A percentile compares a stretch with the other conserved stretches of the same genome.
These are phyloP conservation scores for Aspergillus sojae DNA, from an alignment of 2,329 filamentous ascomycete genomes.

Conservation along the genomic window DNA sequence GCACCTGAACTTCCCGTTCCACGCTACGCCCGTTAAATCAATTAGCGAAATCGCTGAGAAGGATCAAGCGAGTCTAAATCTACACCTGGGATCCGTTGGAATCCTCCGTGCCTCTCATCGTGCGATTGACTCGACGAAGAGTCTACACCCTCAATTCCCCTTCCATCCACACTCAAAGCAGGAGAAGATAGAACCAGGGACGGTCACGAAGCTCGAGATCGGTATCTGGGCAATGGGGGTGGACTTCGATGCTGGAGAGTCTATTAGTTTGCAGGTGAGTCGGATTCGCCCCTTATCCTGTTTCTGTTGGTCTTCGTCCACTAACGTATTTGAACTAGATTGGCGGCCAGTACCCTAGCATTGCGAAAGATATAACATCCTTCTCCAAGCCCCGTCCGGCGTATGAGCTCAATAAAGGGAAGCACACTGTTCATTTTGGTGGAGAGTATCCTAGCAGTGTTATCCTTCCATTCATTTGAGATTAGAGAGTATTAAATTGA, in stretches of 20 bases:
- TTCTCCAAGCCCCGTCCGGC: constrained; percentile 44
- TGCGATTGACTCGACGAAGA: constrained; percentile 36
- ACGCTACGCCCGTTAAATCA: constrained; percentile 33
- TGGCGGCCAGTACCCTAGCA: constrained; percentile 38
- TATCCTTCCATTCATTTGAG: constrained; percentile 39
- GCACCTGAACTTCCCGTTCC: constrained; percentile 49
- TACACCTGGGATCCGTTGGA: constrained; percentile 48
- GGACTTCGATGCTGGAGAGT: constrained; percentile 49
- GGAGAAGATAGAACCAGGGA: constrained; percentile 45
- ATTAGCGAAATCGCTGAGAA: constrained; percentile 33
- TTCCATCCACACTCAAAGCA: constrained; percentile 46
- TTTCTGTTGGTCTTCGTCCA: background rate
- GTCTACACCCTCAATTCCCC: constrained; percentile 36
- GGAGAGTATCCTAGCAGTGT: constrained; percentile 41
- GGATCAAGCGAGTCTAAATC: constrained; percentile 43
- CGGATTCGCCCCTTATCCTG: background rate
- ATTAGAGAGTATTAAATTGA: background rate
- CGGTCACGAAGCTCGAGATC: constrained; percentile 51
- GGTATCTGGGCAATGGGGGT: constrained; percentile 53
- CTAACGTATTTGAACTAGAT: constrained; percentile 21
- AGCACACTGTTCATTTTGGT: constrained; percentile 43
- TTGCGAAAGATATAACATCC: constrained; percentile 42
- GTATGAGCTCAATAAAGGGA: constrained; percentile 45
- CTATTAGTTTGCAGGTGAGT: constrained; percentile 26
- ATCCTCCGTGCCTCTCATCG: constrained; percentile 51